Evolutionary conservation across 2,329 filamentous ascomycete genomes (phyloP).

Genomic region (Aspergillus alliaceus): DNA sequence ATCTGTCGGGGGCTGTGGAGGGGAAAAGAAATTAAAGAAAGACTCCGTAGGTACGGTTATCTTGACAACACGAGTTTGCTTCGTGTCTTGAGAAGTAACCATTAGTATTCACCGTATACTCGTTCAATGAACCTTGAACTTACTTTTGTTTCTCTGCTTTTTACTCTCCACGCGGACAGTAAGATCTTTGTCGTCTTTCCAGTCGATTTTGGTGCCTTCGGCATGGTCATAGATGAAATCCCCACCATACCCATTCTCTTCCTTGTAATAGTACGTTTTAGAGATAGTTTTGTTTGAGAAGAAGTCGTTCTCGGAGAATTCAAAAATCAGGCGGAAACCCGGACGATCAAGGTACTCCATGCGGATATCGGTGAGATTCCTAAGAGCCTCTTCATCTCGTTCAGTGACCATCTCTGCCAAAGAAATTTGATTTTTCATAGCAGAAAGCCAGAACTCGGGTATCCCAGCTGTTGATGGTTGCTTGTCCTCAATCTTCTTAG

Average conservation of each 20-base stretch:
- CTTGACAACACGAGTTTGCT: constrained; percentile 98
- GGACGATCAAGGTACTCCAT: constrained; percentile 99
- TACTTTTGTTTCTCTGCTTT: constrained; percentile 99
- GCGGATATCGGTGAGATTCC: constrained; percentile 85
- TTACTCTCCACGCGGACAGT: constrained; percentile 96
- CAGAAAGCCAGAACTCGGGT: constrained; percentile 98
- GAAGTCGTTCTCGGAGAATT: constrained; percentile 91
- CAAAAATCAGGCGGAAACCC: constrained; percentile 97
- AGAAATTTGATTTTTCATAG: constrained; percentile 99
- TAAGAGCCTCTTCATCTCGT: constrained; percentile 89
- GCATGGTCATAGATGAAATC: constrained; percentile 99
- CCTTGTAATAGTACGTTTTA: constrained; percentile 99
- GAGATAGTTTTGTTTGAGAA: constrained; percentile 97
- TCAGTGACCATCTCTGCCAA: constrained; percentile 99
- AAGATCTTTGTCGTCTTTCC: constrained; percentile 89
- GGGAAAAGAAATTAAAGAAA: constrained; percentile 99
- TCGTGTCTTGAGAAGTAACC: constrained; percentile 70
- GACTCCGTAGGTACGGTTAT: constrained; percentile 98
- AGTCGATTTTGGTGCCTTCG: constrained; percentile 96
- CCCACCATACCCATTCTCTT: constrained; percentile 95
- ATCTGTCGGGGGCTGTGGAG: constrained; percentile 79
- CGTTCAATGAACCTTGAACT: constrained; percentile 32
- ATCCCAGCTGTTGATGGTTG: constrained; percentile 69
- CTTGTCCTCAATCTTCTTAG: constrained; percentile 48
- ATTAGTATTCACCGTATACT: neutral